Percentiles rank a stretch among this genome's conserved stretches.
Conservation (phyloP, 2,329 filamentous ascomycete species). For the Paraphoma chrysanthemicola region DNA sequence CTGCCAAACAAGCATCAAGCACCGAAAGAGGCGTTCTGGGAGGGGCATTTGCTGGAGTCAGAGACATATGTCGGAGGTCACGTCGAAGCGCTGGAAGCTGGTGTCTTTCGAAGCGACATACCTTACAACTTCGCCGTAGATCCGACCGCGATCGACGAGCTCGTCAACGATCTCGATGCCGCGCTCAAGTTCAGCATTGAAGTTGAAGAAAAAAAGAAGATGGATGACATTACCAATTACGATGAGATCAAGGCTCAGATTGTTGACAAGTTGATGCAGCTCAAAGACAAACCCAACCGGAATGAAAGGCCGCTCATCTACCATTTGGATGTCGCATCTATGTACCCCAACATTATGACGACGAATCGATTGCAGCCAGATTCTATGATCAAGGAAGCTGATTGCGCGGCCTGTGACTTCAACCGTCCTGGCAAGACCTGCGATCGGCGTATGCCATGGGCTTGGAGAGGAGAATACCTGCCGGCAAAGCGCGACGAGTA, state of each 20-base stretch:
- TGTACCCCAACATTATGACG: constrained; percentile 99
- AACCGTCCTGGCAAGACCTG: constrained; percentile 97
- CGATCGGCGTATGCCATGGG: constrained; percentile 92
- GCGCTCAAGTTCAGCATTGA: constrained; percentile 81
- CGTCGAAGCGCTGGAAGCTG: constrained; percentile 98
- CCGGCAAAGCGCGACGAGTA: constrained; percentile 97
- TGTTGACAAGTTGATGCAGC: constrained; percentile 68
- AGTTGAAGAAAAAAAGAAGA: constrained; percentile 60
- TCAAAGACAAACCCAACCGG: constrained; percentile 85
- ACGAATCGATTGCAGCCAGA: constrained; percentile 97
- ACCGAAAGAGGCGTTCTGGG: constrained; percentile 92
- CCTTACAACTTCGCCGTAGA: constrained; percentile 95
- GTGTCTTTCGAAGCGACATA: constrained; percentile 95
- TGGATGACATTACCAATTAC: constrained; percentile 60
- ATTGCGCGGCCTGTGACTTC: constrained; percentile 97
- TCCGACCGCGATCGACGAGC: constrained; percentile 84
- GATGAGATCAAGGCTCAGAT: constrained; percentile 81
- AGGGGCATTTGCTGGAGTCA: constrained; percentile 93
- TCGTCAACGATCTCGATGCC: constrained; percentile 83
- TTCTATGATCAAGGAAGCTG: constrained; percentile 97
- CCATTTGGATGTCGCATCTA: constrained; percentile 96
- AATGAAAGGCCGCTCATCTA: constrained; percentile 91
- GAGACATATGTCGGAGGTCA: constrained; percentile 98
- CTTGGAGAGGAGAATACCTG: constrained; percentile 97
- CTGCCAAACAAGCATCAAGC: constrained; percentile 95